Evolutionary conservation across 345 rosid genomes (phyloP).

Genomic region (Brassica rapa): DNA sequence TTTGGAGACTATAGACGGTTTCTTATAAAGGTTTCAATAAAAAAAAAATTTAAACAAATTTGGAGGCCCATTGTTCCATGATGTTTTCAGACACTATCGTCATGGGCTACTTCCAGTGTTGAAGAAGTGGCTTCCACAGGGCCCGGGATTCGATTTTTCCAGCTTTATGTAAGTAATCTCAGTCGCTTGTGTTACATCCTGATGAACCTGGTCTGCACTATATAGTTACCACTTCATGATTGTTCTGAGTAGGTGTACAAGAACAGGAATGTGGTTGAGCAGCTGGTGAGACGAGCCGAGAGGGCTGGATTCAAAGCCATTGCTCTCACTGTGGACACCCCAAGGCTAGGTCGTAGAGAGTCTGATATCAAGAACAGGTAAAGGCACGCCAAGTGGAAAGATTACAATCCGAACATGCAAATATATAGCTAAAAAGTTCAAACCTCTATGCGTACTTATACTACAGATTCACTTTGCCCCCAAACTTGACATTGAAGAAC

Average conservation of each 20-base stretch:
- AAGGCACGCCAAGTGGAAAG: background rate
- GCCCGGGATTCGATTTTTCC: conserved; percentile 88
- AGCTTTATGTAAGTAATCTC: conserved; percentile 65
- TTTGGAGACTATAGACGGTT: too few relatives aligned
- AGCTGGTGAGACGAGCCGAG: conserved; percentile 87
- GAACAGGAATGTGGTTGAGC: conserved; percentile 77
- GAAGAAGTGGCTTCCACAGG: conserved; percentile 92
- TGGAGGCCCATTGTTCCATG: background rate
- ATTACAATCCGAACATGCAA: background rate
- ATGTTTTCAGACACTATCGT: conserved; percentile 68
- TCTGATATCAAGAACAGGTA: conserved; percentile 92
- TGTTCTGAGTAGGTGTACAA: conserved; percentile 57
- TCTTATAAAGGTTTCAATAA: too few relatives aligned
- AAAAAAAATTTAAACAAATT: too few relatives aligned
- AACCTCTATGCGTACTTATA: background rate
- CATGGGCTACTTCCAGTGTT: conserved; percentile 92
- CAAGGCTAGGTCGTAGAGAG: conserved; percentile 89
- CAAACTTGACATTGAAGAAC: conserved; percentile 83
- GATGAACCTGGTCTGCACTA: conserved; percentile 3
- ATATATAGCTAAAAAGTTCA: background rate
- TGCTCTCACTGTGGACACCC: conserved; percentile 91
- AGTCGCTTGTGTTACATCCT: background rate
- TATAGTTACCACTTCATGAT: conserved; percentile 17
- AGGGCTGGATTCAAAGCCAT: conserved; percentile 92
- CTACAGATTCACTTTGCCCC: conserved; percentile 71